A percentile compares a stretch with the other conserved stretches of the same genome.
phyloP scores from a whole-genome alignment of 345 rosid genomes.

The Crucihimalaya himalaica region DNA sequence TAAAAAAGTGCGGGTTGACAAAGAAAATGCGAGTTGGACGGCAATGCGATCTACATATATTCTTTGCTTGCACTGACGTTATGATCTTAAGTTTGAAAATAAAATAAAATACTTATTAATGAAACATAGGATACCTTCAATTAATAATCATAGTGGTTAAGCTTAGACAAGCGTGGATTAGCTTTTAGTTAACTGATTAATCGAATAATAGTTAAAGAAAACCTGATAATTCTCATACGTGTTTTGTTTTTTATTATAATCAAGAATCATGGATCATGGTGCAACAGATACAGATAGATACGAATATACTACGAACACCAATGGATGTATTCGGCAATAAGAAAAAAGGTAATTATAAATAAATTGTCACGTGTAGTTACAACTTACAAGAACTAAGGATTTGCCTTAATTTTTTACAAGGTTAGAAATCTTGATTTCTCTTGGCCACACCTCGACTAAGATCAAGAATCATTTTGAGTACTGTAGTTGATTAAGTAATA shows the following conservation, averaged over 20 bases:
- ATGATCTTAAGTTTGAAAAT: constrained; percentile 3
- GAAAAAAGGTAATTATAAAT: not conserved
- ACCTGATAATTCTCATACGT: constrained; percentile 19
- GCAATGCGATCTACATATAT: constrained; percentile 38
- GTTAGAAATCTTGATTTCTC: not conserved
- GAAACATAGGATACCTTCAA: constrained; percentile 35
- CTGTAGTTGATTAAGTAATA: not conserved
- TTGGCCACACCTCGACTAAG: not conserved
- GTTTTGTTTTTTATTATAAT: too few relatives aligned
- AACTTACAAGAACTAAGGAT: not conserved
- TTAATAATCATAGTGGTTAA: constrained; percentile 16
- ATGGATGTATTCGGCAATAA: not conserved
- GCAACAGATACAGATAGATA: constrained; percentile 23
- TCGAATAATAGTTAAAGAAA: constrained; percentile 22
- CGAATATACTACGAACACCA: constrained; percentile 21
- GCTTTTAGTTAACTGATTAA: constrained; percentile 9
- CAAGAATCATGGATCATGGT: constrained; percentile 3
- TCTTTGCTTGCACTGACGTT: constrained; percentile 33
- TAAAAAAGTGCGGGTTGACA: not conserved
- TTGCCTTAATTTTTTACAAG: not conserved
- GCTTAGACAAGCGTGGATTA: constrained; percentile 32
- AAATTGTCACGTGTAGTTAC: constrained; percentile 7
- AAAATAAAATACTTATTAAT: not conserved
- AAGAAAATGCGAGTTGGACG: constrained; percentile 18
- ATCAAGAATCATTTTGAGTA: not conserved